Percentiles rank a stretch among this genome's conserved stretches.
These are phyloP conservation scores for Pseudonitzschia delicatissima DNA, from an alignment of 108 stramenopile genomes.

Conservation along the genomic window DNA sequence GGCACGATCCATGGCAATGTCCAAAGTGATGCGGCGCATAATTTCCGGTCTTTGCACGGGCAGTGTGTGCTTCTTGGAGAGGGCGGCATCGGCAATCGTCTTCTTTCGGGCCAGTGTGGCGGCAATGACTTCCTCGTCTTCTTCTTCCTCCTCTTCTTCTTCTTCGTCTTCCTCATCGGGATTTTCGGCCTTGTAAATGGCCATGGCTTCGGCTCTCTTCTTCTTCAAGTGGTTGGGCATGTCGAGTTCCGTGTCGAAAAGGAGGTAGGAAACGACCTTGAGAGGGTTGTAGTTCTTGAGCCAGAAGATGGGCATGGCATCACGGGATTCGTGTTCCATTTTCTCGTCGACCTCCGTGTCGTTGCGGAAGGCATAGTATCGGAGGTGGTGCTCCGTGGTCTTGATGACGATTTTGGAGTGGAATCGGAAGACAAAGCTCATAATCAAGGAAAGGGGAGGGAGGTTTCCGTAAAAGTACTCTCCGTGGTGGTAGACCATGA, in stretches of 20 bases:
- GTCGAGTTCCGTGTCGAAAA: constrained; percentile 23
- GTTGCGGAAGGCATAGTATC: constrained; percentile 38
- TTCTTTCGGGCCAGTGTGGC: constrained; percentile 2
- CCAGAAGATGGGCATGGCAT: constrained; percentile 39
- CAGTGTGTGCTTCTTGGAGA: constrained; percentile 4
- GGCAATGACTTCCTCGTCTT: constrained; percentile 7
- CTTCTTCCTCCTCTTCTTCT: not conserved
- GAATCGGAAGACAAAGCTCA: constrained; percentile 33
- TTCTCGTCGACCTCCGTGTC: constrained; percentile 33
- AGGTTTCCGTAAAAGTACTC: constrained; percentile 36
- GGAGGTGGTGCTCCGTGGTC: constrained; percentile 44
- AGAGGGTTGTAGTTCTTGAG: constrained; percentile 27
- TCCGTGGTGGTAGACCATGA: constrained; percentile 41
- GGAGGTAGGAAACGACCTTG: constrained; percentile 12
- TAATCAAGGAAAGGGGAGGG: constrained; percentile 19
- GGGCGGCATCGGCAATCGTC: constrained; percentile 3
- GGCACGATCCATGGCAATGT: constrained; percentile 27
- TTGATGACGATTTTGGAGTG: constrained; percentile 31
- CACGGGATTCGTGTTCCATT: constrained; percentile 31
- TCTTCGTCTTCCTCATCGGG: constrained; percentile 5
- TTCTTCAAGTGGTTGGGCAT: constrained; percentile 9
- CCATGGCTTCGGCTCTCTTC: constrained; percentile 2
- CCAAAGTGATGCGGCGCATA: constrained; percentile 26
- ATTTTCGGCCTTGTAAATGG: constrained; percentile 12
- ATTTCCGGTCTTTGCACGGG: constrained; percentile 26